Evolutionary conservation across 2,329 filamentous ascomycete genomes (phyloP).

Genomic region (Xylariaceae sp.): DNA sequence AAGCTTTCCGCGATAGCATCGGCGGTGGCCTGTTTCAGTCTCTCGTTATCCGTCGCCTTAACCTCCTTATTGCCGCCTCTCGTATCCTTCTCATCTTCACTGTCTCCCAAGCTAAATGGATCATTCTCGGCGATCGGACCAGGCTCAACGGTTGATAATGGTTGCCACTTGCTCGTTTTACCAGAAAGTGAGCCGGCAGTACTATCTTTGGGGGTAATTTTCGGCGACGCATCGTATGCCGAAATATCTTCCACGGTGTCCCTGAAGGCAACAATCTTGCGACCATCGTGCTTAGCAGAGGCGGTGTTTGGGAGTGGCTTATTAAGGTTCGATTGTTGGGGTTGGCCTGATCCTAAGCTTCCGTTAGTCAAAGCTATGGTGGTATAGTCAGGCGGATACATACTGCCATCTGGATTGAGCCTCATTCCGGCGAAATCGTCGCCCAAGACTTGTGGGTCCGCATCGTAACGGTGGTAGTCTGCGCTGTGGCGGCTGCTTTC

Average conservation of each 20-base stretch:
- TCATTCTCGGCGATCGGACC: constrained; percentile 85
- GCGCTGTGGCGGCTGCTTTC: constrained; percentile 67
- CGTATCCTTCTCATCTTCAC: constrained; percentile 80
- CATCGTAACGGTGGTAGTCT: constrained; percentile 89
- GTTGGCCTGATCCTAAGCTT: constrained; percentile 31
- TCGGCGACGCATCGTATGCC: constrained; percentile 63
- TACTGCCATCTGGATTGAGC: constrained; percentile 57
- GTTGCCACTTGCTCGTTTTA: constrained; percentile 95
- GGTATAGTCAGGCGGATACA: constrained; percentile 29
- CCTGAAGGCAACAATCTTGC: constrained; percentile 54
- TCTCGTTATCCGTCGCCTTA: constrained; percentile 53
- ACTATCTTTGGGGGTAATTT: constrained; percentile 47
- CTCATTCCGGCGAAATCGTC: constrained; percentile 79
- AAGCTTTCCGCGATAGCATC: constrained; percentile 55
- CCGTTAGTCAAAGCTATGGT: constrained; percentile 45
- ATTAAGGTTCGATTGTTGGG: constrained; percentile 60
- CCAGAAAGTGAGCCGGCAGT: constrained; percentile 38
- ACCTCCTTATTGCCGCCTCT: constrained; percentile 56
- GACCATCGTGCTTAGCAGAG: constrained; percentile 46
- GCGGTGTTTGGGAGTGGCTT: constrained; percentile 48
- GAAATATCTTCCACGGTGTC: constrained; percentile 72
- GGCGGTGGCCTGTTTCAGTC: constrained; percentile 59
- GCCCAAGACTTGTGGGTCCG: constrained; percentile 81
- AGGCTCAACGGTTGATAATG: constrained; percentile 77
- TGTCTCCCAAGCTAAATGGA: constrained; percentile 93